Conservation (phyloP, 805 yeast species). For the Alloascoidea hylecoeti region DNA sequence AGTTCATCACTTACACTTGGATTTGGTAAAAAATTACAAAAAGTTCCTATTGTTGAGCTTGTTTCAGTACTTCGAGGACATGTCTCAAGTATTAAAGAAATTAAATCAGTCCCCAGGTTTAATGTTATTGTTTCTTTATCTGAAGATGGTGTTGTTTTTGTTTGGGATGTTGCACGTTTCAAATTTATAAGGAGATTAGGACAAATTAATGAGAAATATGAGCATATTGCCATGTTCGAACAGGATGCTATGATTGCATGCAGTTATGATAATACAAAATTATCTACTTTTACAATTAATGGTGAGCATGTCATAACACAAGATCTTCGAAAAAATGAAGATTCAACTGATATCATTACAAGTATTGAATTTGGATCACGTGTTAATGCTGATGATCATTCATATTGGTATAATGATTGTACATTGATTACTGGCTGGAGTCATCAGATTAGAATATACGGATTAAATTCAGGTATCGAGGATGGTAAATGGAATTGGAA, state of each 20-base stretch:
- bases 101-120: conserved; percentile 36
- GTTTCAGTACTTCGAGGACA: conserved; percentile 42
- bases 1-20: conserved; percentile 22
- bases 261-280: neutral
- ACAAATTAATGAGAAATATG: conserved; percentile 5
- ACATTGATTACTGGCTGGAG: neutral
- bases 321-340: neutral
- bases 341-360: neutral
- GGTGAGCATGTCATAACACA: neutral
- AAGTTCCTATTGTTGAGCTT: conserved; percentile 8
- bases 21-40: conserved; percentile 10
- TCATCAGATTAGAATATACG: neutral
- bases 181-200: conserved; percentile 28
- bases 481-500: neutral
- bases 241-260: neutral
- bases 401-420: neutral
- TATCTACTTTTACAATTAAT: neutral
- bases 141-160: conserved; percentile 32
- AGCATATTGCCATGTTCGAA: conserved; percentile 9
- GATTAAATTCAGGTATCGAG: too few relatives aligned
- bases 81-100: conserved; percentile 24
- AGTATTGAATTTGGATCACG: neutral
- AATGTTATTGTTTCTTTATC: conserved; percentile 44
- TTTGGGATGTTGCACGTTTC: conserved; percentile 53
- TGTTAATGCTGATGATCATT: neutral